Base-by-base conservation (phyloP, 345 rosid genomes). In the Sapria himalayana region DNA sequence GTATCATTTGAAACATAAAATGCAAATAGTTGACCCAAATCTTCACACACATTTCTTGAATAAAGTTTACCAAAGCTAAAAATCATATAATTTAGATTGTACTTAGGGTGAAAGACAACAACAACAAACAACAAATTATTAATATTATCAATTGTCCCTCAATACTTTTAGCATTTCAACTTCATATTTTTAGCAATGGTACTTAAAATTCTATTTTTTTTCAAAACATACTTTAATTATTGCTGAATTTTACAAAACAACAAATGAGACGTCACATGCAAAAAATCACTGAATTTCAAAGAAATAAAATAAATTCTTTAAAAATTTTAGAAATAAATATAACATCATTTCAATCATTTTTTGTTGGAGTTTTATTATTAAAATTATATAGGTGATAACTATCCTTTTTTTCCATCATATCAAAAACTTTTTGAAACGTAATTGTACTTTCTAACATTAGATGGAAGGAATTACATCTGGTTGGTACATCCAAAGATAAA, bases 71-170 rank as follows among this genome's bases (percentile, higher is more conserved):
- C 31, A 11, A 19, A 49, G 22, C 56, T 49, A 22, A 42, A 61
- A 42, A 51, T 55, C 15, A 56, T 49, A 39, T 56, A 56, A 55
- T 49, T 62, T 19, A 53, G 25, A 42, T 45, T 45, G 39, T 33
- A 47, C 6, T 46, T 37, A 15, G 58, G 67, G 44, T 62, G 62
- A 51, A 52, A 39, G 18, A 48, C 36, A 2, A 48, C 52, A 29
- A 54, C 68, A 40, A 55, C 34, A 13, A 56, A 58, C 41, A 59
- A 5, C n/a, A n/a, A n/a, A n/a, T n/a, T n/a, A n/a, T n/a, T n/a
- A 7, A 51, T 36, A 49, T 57, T 39, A 48, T 47, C 46, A 33
- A 42, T 45, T 4, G 34, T 51, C 17, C 47, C 49, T 54, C 60
- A 59, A 18, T 63, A 49, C 22, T 47, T 39, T 31, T 37, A 35